Percentiles rank a stretch among this genome's conserved stretches.
Evolutionary conservation across 2,329 filamentous ascomycete species (phyloP).

Genomic region (Diaporthe capsici): DNA sequence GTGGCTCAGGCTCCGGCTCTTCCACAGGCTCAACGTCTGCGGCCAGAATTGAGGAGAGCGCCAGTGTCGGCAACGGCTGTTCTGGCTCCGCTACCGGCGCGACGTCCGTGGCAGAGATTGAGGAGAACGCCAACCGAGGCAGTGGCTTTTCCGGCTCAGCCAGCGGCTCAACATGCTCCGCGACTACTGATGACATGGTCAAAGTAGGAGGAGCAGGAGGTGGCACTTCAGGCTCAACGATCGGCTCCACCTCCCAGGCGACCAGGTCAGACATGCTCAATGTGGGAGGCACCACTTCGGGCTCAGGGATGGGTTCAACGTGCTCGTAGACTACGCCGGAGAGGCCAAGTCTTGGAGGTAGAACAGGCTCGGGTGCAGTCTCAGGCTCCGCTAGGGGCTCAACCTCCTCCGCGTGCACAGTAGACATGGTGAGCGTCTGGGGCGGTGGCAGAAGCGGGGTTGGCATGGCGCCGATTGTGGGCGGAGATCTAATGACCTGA

Average conservation of each 20-base stretch:
- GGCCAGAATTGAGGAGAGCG: conserved; percentile 37
- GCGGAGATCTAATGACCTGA: conserved; percentile 57
- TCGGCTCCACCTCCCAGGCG: conserved; percentile 47
- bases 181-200: conserved; percentile 38
- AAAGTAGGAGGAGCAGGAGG: conserved; percentile 42
- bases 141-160: conserved; percentile 40
- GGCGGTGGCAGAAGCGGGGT: conserved; percentile 49
- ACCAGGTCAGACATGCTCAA: conserved; percentile 43
- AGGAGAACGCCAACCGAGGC: conserved; percentile 36
- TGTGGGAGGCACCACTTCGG: conserved; percentile 41
- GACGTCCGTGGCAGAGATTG: conserved; percentile 43
- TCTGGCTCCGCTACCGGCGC: conserved; percentile 39
- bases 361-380: conserved; percentile 54
- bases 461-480: conserved; percentile 45
- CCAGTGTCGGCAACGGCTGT: conserved; percentile 34
- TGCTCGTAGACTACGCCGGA: conserved; percentile 48
- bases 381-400: conserved; percentile 52
- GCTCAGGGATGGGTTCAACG: conserved; percentile 47
- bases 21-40: conserved; percentile 43
- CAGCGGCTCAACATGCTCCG: conserved; percentile 39
- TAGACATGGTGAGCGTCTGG: conserved; percentile 59
- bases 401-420: conserved; percentile 60
- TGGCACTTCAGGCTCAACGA: conserved; percentile 49
- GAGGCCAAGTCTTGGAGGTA: conserved; percentile 52
- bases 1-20: conserved; percentile 41